phyloP scores from a whole-genome alignment of 139 green algal species.

The Picochlorum sp. region DNA sequence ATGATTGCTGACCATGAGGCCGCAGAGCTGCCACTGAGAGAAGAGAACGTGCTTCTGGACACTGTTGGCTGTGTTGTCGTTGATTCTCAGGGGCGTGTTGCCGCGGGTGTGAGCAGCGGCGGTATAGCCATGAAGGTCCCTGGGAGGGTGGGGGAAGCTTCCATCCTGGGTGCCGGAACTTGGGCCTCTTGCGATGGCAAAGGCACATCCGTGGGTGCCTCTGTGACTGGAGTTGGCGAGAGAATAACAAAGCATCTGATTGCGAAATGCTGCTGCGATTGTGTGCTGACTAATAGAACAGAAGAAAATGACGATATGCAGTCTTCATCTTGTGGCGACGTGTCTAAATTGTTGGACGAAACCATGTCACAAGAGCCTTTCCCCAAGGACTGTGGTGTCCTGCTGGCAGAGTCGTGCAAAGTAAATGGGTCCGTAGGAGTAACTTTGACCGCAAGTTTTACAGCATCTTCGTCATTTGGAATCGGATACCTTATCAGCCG shows the following conservation, averaged over 20 bases:
- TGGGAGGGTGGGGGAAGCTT: constrained; percentile 74
- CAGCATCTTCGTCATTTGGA: no score
- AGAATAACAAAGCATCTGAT: constrained; percentile 50
- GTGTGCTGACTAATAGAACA: neutral
- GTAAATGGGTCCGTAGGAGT: no score
- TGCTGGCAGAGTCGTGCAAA: no score
- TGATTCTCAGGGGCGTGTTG: constrained; percentile 38
- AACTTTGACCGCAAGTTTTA: no score
- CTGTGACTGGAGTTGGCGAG: constrained; percentile 65
- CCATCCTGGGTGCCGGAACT: constrained; percentile 62
- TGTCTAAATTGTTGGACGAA: no score
- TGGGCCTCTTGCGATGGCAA: constrained; percentile 44
- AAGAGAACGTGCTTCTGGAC: constrained; percentile 34
- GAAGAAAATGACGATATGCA: no score
- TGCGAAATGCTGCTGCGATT: constrained; percentile 23
- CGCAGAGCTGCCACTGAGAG: neutral
- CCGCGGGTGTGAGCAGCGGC: constrained; percentile 69
- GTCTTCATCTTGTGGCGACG: no score
- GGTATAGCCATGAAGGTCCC: constrained; percentile 70
- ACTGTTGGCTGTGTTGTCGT: constrained; percentile 65
- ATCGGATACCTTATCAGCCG: no score
- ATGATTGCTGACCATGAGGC: constrained; percentile 34
- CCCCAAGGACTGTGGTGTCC: no score
- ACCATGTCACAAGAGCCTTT: no score
- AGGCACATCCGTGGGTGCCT: constrained; percentile 34